Base-by-base conservation (phyloP, 345 rosid species). In the Hypericum androsaemum region DNA sequence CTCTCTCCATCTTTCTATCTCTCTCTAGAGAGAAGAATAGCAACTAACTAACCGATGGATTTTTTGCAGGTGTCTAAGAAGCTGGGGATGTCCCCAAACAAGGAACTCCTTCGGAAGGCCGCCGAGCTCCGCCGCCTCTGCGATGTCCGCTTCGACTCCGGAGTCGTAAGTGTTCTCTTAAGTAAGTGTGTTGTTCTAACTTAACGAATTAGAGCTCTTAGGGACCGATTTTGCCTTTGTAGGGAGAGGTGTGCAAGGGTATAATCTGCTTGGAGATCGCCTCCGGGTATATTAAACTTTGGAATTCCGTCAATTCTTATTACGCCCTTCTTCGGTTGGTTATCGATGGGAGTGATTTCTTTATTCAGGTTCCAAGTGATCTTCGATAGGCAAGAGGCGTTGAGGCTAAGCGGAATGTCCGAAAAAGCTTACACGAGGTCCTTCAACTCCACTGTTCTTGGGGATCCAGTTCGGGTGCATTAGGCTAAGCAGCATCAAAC, bases 201-300 rank as follows among this genome's bases (percentile, higher is more conserved):
- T n/a, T n/a, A n/a, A n/a, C n/a, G n/a, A n/a, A n/a, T n/a, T n/a
- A n/a, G n/a, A n/a, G n/a, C n/a, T n/a, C n/a, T n/a, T n/a, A n/a
- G n/a, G n/a, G n/a, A n/a, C n/a, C n/a, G n/a, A n/a, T n/a, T n/a
- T 50, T 5, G 37, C n/a, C 42, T 47, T 50, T 43, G 40, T 54
- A 90, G 98, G 97, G 98, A 47, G 98, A 92, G 84, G 66, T 83
- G 49, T 78, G 97, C 47, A 92, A 92, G 71, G 90, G 94, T 43
- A 59, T 88, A 43, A 85, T 88, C 70, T 92, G 95, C 79, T 54
- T 92, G 10, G 96, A 92, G 66, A 80, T 92, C 32, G 94, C 96
- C n/a, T n/a, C n/a, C n/a, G n/a, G n/a, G n/a, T n/a, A n/a, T n/a
- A n/a, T n/a, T n/a, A n/a, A n/a, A n/a, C n/a, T n/a, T n/a, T n/a